These are phyloP conservation scores for Pleurozium schreberi DNA, from an alignment of 225 moss, liverwort and hornwort species.

Conservation along the genomic window DNA sequence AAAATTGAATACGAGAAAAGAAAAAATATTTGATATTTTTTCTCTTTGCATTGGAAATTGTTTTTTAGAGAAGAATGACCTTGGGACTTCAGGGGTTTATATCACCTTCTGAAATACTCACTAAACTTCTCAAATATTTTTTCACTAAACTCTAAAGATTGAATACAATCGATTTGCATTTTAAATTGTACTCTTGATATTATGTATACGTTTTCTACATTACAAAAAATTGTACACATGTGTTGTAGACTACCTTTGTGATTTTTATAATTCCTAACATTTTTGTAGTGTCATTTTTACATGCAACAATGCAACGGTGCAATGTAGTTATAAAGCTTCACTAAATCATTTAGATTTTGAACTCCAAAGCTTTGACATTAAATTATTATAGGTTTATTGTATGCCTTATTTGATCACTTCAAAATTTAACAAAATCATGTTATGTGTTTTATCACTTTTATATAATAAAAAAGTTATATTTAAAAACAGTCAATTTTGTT, in stretches of 20 bases:
- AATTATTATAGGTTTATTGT: not conserved
- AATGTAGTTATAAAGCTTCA: not conserved
- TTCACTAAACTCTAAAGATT: not conserved
- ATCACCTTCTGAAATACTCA: not conserved
- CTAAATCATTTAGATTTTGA: not conserved
- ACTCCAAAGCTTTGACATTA: not conserved
- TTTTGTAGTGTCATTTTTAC: not conserved
- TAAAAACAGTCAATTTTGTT: rapidly evolving
- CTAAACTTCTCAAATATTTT: not conserved
- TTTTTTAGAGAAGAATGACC: not conserved
- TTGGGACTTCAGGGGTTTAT: not conserved
- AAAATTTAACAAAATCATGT: not conserved
- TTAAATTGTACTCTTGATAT: not conserved
- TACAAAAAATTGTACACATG: not conserved
- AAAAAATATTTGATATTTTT: not conserved
- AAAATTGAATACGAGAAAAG: not conserved
- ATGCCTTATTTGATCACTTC: not conserved
- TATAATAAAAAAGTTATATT: not conserved
- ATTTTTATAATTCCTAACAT: not conserved
- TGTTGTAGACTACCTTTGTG: not conserved
- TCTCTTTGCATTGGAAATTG: not conserved
- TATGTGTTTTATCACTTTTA: too few species aligned
- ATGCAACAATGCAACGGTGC: not conserved
- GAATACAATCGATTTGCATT: not conserved
- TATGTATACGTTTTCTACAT: too few species aligned